Base-by-base conservation (phyloP, 495 filamentous ascomycete genomes). In the Penicillium pulvis region DNA sequence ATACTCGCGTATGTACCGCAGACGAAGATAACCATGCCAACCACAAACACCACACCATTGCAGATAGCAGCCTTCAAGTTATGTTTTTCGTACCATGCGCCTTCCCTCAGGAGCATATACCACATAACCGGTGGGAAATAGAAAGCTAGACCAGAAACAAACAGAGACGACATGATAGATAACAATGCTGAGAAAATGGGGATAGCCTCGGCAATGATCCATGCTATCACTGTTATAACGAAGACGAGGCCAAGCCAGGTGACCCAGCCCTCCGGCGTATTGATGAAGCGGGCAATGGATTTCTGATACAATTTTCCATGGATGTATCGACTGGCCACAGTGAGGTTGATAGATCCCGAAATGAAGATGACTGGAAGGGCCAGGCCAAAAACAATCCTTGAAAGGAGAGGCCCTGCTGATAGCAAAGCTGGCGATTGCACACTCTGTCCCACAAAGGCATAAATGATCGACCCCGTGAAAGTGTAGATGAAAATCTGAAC, bases 281-380 rank as follows among this genome's bases (percentile, higher is more conserved):
- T 84, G 66, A 87, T 74, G 71, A 80, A 84, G 26, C 77, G 79
- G 41, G 75, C 73, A 57, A 81, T 65, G 9, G 78, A 79, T 64
- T 79, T 63, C 28, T 66, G 70, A 66, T 81, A 85, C 8, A 85
- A 47, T 14, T 84, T 76, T 16, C 80, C 79, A 59, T 85, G 84
- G 53, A 90, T 79, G 58, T 87, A 86, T 52, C 84, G 85, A 31
- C 51, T 75, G 14, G 81, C 75, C 17, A 86, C 83, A 0, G 78
- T 80, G 17, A 78, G 81, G 71, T 84, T 84, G 72, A 87, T 86
- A 51, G 79, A 81, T 11, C 84, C 84, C 2, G 82, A 84, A 65
- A 78, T 87, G 69, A 88, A 86, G 64, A 90, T 86, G 59, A 91
- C 87, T 20, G 90, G 90, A 2, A 89, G 67, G 10, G 88, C 90